Evolutionary conservation across 768 basidiomycete genomes (phyloP), one percentile per base, ranked within the genome.

Genomic region (Chalciporus chontae): DNA sequence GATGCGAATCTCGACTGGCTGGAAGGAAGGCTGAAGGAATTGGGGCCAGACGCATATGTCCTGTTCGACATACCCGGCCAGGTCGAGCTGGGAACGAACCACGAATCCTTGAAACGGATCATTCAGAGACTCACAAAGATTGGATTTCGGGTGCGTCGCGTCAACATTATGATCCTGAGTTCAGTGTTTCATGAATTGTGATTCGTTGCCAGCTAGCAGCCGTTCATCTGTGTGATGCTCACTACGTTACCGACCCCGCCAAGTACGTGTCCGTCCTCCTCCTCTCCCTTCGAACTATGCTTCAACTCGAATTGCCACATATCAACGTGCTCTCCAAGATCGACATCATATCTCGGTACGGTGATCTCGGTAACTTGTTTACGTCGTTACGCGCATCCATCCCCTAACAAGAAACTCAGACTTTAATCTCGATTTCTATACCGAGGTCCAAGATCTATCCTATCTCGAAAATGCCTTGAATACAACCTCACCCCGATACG

Each of bases 301-400:
- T 99, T n/a, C 94, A 97, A 62, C 78, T 99, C 48, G 96, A 96
- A 62, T 78, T 98, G n/a, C 96, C 96, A 0, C 96, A 98, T 65
- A 76, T 99, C 70, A 98, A 99, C 63, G 96, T 99, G 3, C 75
- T 99, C 13, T 94, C 92, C 8, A 99, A 99, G 69, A 77, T 98
- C 47, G 96, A 99, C 69, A 73, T 97, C n/a, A 73, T 99, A 15
- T 74, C 79, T 15, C 82, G 87, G 56, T 94, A 95, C 53, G 96
- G 96, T 10, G 91, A 95, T 53, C 77, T 98, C 38, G 90, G 94
- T 94, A 59, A 40, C 79, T 65, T 4, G n/a, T 43, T 15, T 40
- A 40, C 15, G 14, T 29, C 13, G 29, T n/a, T 26, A 34, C 21
- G 31, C 45, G 17, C 45, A 19, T n/a, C n/a, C 6, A 36, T 8